Conservation (phyloP, 805 yeast genomes). For the Starmerella bombi region DNA sequence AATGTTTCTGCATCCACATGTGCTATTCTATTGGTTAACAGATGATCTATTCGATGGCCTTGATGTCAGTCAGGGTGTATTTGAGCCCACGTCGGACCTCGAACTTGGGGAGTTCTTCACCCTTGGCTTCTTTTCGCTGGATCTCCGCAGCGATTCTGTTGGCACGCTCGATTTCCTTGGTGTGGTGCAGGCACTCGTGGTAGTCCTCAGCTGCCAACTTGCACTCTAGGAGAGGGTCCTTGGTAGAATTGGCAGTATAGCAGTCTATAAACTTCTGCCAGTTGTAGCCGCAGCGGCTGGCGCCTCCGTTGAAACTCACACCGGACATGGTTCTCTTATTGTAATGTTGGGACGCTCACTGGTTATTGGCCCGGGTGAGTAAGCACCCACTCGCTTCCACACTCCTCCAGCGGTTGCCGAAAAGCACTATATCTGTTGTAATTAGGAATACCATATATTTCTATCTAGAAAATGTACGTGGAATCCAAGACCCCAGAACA, state of each 20-base stretch:
- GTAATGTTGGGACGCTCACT: too few species aligned
- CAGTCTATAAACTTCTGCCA: slow-evolving; percentile 38
- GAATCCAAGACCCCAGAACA: slow-evolving; percentile 55
- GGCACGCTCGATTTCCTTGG: slow-evolving; percentile 30
- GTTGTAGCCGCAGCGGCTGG: slow-evolving; percentile 36
- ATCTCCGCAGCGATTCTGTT: slow-evolving; percentile 23
- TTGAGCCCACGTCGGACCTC: slow-evolving; percentile 16
- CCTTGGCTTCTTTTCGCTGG: slow-evolving; percentile 19
- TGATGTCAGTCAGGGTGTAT: slow-evolving; percentile 18
- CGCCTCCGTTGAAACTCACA: slow-evolving; percentile 29
- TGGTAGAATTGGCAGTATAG: slow-evolving; percentile 31
- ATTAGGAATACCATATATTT: too few species aligned
- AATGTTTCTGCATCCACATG: too few species aligned
- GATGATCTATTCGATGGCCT: slow-evolving; percentile 9
- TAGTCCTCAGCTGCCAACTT: slow-evolving; percentile 35
- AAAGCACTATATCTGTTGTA: too few species aligned
- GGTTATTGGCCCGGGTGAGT: too few species aligned
- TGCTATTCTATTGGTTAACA: too few species aligned
- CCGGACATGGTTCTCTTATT: slow-evolving; percentile 19
- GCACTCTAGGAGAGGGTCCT: slow-evolving; percentile 29
- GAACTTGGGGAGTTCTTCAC: slow-evolving; percentile 21
- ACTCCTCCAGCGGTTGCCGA: too few species aligned
- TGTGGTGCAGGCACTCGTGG: slow-evolving; percentile 39
- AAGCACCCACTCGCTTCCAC: too few species aligned
- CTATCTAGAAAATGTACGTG: too few species aligned